Evolutionary conservation across 306 rosid species (phyloP).

Genomic region (Luffa acutangula): DNA sequence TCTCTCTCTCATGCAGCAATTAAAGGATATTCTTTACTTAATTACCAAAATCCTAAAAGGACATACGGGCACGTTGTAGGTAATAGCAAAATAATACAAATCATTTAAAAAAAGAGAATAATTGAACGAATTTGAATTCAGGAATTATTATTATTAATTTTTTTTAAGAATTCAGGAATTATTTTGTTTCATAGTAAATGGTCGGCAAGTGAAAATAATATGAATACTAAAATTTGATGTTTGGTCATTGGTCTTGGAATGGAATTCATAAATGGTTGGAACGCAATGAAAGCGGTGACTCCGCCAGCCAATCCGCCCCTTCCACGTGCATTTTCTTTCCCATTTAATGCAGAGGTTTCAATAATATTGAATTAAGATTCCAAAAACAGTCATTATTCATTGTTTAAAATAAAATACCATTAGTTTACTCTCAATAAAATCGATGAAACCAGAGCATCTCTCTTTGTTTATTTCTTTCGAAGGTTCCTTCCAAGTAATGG

Average conservation of each 20-base stretch:
- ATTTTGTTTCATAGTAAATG: neutral
- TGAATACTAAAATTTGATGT: neutral
- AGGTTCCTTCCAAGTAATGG: constrained; percentile 6
- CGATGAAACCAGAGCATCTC: neutral
- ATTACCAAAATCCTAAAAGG: neutral
- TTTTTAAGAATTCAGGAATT: neutral
- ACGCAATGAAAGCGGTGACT: neutral
- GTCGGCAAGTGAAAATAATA: neutral
- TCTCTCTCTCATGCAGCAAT: neutral
- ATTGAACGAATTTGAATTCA: neutral
- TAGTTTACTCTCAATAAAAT: neutral
- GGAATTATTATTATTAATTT: neutral
- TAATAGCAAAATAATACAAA: neutral
- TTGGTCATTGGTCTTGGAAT: neutral
- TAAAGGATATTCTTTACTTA: neutral
- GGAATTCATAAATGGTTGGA: neutral
- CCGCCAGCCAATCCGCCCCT: neutral
- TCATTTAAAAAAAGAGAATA: neutral
- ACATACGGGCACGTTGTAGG: neutral
- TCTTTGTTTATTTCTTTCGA: neutral
- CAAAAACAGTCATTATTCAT: neutral
- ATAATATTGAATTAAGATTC: neutral
- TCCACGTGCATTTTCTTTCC: neutral
- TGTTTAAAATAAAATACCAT: neutral
- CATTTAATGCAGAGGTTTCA: neutral